Evolutionary conservation across 2,329 filamentous ascomycete species (phyloP), one percentile per base, ranked within the genome.

Genomic region (Xylaria hypoxylon): DNA sequence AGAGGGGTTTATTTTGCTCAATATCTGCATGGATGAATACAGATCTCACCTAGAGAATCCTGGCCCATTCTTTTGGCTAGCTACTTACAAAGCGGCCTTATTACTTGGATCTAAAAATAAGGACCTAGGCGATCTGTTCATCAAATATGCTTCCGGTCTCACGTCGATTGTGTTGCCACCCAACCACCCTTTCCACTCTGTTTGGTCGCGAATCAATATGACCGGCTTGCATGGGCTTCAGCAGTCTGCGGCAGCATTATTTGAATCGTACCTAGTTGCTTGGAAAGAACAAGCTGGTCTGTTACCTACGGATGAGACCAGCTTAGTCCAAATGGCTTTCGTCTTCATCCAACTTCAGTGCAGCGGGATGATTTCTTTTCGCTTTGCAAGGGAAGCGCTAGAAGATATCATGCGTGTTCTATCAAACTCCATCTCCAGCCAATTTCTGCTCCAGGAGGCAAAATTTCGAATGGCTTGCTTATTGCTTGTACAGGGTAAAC

Each of bases 41-140:
- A 75, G 73, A 62, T 62, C 66, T 11, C 72, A 76, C 45, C 38
- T 77, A 15, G 61, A 62, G 28, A 68, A 69, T 10, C 75, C 74
- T 4, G 75, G 76, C 26, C 73, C 75, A 1, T 74, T 75, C 69
- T 76, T 77, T 53, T 76, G 73, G 73, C 48, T 74, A 24, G 73
- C 74, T 8, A 76, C 75, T 7, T 75, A 75, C 45, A 74, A 74
- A 59, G 75, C 74, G 5, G 72, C 68, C 33, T 66, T 77, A 33
- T 62, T 74, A 10, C 73, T 77, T n/a, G 68, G 70, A n/a, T 61
- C 70, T 28, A 67, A 68, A 38, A 71, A 73, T 44, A 19, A 47
- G 42, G 64, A 65, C 26, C 71, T 77, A 15, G 74, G 68, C 35
- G 69, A 75, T 7, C 62, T 64, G 2, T 77, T 76, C 53, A 65